Evolutionary conservation across 1,284 basidiomycete species (phyloP).

Genomic region (Cutaneotrichosporon cyanovorans): DNA sequence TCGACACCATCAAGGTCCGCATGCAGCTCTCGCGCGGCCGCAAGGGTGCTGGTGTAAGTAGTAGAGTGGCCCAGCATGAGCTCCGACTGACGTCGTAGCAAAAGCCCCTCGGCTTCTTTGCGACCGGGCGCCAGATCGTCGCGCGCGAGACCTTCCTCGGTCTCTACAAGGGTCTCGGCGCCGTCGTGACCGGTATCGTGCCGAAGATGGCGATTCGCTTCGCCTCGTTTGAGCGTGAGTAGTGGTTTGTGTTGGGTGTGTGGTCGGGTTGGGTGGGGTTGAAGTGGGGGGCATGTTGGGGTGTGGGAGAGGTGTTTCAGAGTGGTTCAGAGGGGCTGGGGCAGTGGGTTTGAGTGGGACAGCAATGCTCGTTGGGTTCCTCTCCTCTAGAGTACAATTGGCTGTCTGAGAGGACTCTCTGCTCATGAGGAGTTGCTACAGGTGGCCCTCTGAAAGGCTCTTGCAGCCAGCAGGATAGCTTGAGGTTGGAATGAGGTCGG

Average conservation of each 20-base stretch:
- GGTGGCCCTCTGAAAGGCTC: too few species aligned
- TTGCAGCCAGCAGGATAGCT: too few species aligned
- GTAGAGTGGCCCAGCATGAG: not conserved
- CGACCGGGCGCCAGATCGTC: conserved; percentile 83
- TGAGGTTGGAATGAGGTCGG: too few species aligned
- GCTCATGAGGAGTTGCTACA: too few species aligned
- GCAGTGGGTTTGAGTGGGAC: too few species aligned
- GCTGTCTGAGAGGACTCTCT: too few species aligned
- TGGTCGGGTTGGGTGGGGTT: not conserved
- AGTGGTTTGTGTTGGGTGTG: too few species aligned
- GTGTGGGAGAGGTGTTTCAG: too few species aligned
- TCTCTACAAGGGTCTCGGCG: conserved; percentile 95
- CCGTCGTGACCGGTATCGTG: conserved; percentile 94
- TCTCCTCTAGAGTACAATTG: too few species aligned
- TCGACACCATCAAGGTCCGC: conserved; percentile 97
- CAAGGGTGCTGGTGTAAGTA: conserved; percentile 64
- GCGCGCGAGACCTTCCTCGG: conserved; percentile 88
- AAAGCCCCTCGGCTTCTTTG: conserved; percentile 86
- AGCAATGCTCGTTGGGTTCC: too few species aligned
- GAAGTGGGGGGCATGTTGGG: not conserved
- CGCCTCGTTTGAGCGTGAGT: conserved; percentile 78
- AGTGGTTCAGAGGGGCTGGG: too few species aligned
- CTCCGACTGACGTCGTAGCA: not conserved
- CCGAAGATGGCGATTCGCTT: conserved; percentile 99
- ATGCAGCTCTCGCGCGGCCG: conserved; percentile 91